Percentiles rank a stretch among this genome's conserved stretches.
These are phyloP conservation scores for Zanthoxylum bungeanum DNA, from an alignment of 345 rosid genomes.

Conservation along the genomic window DNA sequence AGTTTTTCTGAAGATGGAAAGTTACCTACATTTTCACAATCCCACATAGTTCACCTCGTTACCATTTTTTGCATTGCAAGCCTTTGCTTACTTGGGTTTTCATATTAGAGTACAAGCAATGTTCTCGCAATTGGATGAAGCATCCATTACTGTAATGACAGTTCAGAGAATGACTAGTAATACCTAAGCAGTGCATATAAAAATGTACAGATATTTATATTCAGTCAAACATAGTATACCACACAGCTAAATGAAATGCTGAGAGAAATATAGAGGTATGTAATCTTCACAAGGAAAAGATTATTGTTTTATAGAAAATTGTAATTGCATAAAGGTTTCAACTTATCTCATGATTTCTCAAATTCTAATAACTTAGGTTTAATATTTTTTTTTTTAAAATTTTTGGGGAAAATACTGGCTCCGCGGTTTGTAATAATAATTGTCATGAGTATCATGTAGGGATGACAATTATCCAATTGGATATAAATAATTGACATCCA, in stretches of 20 bases:
- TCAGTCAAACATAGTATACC: background rate
- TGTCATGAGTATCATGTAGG: background rate
- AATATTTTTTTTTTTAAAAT: too few relatives aligned
- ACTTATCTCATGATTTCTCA: background rate
- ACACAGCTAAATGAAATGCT: background rate
- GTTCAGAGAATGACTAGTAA: background rate
- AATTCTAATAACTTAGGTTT: background rate
- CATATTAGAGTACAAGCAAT: constrained; percentile 48
- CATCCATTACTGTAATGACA: background rate
- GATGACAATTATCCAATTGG: too few relatives aligned
- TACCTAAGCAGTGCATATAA: background rate
- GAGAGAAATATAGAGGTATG: background rate
- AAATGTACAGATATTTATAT: background rate
- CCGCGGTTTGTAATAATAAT: background rate
- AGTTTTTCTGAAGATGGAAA: background rate
- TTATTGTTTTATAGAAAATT: background rate
- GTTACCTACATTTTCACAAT: background rate
- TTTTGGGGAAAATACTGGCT: background rate
- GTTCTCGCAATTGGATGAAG: constrained; percentile 29
- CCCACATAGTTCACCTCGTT: constrained; percentile 34
- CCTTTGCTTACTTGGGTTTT: constrained; percentile 26
- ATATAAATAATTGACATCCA: too few relatives aligned
- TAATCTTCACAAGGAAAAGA: background rate
- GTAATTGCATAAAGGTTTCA: background rate
- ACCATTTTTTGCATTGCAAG: constrained; percentile 23